Percentiles rank a stretch among this genome's conserved stretches.
Conservation (phyloP, 2,329 filamentous ascomycete genomes). For the Sordariomycetes sp. region DNA sequence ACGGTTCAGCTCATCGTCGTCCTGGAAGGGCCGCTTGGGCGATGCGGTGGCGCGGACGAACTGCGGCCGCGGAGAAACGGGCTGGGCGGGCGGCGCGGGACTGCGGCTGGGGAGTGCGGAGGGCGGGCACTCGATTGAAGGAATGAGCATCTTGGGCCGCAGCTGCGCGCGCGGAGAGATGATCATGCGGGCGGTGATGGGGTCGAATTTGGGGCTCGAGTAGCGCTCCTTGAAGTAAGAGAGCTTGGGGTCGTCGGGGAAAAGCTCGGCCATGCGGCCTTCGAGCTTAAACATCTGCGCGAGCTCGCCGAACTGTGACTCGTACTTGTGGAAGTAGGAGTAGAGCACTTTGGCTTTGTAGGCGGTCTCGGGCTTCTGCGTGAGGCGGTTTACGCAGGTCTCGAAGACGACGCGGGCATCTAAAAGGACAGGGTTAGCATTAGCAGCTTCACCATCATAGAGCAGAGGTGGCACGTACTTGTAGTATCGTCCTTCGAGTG, state of each 20-base stretch:
- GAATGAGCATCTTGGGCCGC: conserved; percentile 47
- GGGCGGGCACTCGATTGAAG: conserved; percentile 39
- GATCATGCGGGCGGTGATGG: conserved; percentile 69
- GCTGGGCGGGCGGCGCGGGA: conserved; percentile 24
- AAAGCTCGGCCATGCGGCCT: conserved; percentile 86
- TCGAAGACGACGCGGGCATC: conserved; percentile 95
- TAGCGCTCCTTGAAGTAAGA: conserved; percentile 68
- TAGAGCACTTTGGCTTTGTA: conserved; percentile 77
- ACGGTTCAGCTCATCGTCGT: conserved; percentile 64
- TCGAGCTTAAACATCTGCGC: conserved; percentile 86
- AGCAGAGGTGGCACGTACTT: conserved; percentile 45
- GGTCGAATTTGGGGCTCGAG: conserved; percentile 63
- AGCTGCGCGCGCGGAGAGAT: conserved; percentile 74
- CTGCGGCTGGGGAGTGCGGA: conserved; percentile 29
- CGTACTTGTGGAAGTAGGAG: conserved; percentile 87
- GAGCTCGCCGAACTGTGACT: conserved; percentile 88
- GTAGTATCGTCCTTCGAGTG: conserved; percentile 88
- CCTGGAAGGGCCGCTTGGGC: conserved; percentile 53
- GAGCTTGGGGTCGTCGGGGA: conserved; percentile 73
- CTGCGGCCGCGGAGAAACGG: conserved; percentile 29
- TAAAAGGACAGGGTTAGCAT: conserved; percentile 22
- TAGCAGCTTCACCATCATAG: not conserved
- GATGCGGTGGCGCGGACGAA: conserved; percentile 38
- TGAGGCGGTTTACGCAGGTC: conserved; percentile 76
- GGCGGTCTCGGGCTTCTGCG: conserved; percentile 63